Evolutionary conservation across 1,284 basidiomycete genomes (phyloP), one percentile per base, ranked within the genome.

Genomic region (Rhodotorula sp.): DNA sequence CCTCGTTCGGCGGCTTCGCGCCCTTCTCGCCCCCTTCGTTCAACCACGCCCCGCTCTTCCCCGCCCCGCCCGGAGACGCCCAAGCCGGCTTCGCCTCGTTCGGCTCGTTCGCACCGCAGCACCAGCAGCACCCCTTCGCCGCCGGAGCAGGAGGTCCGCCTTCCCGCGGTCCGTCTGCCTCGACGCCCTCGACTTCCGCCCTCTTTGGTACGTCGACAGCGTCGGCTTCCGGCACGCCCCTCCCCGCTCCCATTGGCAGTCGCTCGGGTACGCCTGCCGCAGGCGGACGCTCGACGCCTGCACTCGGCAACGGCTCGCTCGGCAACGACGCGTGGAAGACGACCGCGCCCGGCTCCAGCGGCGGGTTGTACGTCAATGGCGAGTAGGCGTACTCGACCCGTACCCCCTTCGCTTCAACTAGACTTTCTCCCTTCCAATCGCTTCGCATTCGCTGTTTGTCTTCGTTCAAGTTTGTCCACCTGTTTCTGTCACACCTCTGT

Each of bases 1-100:
- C 60, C 24, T 39, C 63, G 10, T 72, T 72, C 32, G 70, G 64
- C n/a, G 64, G 70, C 8, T 72, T 72, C 46, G 67, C 71, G 22
- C 71, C 71, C 2, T 73, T 73, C 64, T 66, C 63, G 30, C 72
- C 72, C 3, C 72, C 72, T 5, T 54, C 69, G 56, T 73, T 67
- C 62, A 64, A 63, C 62, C 59, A 73, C 59, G 51, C 68, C 4
- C 60, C 65, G n/a, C 65, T 73, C 30, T 73, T 70, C 63, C 59
- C 54, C 24, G 59, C 67, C 4, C 61, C 66, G 20, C 62, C 62
- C 29, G 27, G 19, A 39, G 46, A 29, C 24, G 22, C 36, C 9
- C 34, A n/a, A 19, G 36, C 27, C 36, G 48, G n/a, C 27, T 34
- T 29, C n/a, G 27, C 24, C 34, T 30, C 34, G 6, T 47, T 54